Conservation (phyloP, 2,329 filamentous ascomycete species). For the Escovopsis sp. region DNA sequence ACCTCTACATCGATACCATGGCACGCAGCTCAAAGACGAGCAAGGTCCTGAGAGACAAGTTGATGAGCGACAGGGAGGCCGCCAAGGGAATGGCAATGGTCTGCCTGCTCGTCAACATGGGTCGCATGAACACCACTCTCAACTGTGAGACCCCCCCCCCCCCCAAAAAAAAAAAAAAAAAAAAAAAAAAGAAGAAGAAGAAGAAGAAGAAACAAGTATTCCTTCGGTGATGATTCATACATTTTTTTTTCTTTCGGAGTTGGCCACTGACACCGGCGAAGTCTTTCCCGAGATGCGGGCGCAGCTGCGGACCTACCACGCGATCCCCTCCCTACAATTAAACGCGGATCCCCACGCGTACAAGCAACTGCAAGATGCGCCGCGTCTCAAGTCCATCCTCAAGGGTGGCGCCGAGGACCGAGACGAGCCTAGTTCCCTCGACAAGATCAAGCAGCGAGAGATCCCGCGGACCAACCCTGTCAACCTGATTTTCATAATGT, state of each 20-base stretch:
- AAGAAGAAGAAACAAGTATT: too few species aligned
- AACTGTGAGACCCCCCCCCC: constrained; percentile 53
- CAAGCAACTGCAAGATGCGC: constrained; percentile 94
- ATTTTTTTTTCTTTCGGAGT: too few species aligned
- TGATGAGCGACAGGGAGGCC: constrained; percentile 78
- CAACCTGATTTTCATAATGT: constrained; percentile 90
- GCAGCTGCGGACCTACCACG: constrained; percentile 92
- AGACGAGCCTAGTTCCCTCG: constrained; percentile 66
- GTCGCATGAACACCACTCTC: constrained; percentile 95
- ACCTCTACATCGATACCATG: constrained; percentile 98
- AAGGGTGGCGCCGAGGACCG: constrained; percentile 92
- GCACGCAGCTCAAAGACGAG: constrained; percentile 97
- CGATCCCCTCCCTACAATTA: constrained; percentile 89
- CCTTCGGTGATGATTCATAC: too few species aligned
- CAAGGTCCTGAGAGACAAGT: constrained; percentile 94
- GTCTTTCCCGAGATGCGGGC: constrained; percentile 99
- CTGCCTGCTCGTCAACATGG: constrained; percentile 90
- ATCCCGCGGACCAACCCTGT: constrained; percentile 83
- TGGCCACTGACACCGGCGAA: constrained; percentile 20
- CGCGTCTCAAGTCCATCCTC: constrained; percentile 87
- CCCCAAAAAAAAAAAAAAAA: too few species aligned
- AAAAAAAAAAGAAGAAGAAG: too few species aligned
- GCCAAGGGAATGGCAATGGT: constrained; percentile 99
- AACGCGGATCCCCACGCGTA: constrained; percentile 91
- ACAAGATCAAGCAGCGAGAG: constrained; percentile 55